Evolutionary conservation across 78 protist species (phyloP), one percentile per base, ranked within the genome.

Genomic region (Mastigamoeba balamuthi): DNA sequence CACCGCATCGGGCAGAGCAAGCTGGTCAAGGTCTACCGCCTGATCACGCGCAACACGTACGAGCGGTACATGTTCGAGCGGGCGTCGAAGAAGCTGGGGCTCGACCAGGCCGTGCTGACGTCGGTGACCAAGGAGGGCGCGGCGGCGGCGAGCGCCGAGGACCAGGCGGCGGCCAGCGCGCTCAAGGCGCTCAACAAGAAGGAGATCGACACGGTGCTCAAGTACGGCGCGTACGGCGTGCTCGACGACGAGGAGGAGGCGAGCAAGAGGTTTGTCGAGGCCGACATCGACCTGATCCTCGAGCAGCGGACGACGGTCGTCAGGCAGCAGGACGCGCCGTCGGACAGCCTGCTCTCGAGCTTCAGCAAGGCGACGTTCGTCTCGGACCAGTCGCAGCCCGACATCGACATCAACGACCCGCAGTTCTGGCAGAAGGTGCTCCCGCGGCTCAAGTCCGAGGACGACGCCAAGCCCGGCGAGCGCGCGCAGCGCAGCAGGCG

Each of bases 1-100:
- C 99, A 98, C 72, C 90, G 99, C 37, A 88, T 95, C 66, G 99
- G 99, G 17, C 99, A 98, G 86, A 94, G 78, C 73, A 82, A 81
- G 52, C 84, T 89, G 40, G 91, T 86, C 4, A 80, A 65, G 0
- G 96, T 96, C 8, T 95, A 86, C 78, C 91, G 99, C 48, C 66
- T 98, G 25, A 58, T 96, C 63, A 74, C 93, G 6, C 66, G 71
- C 0, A 75, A 65, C 43, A 40, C 92, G 9, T 68, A 92, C 10
- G 99, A 96, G 41, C 94, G 92, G 64, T n/a, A 83, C 39, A 84
- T 95, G 27, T 58, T 95, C 10, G 95, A 88, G 33, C 53, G 86
- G 25, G 98, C 98, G 17, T 75, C 72, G 30, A 58, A 73, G 40
- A 95, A 95, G 82, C 63, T 90, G 68, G 82, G 87, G 35, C n/a